phyloP scores from a whole-genome alignment of 139 green algal genomes.

The Chlamydomonas incerta region DNA sequence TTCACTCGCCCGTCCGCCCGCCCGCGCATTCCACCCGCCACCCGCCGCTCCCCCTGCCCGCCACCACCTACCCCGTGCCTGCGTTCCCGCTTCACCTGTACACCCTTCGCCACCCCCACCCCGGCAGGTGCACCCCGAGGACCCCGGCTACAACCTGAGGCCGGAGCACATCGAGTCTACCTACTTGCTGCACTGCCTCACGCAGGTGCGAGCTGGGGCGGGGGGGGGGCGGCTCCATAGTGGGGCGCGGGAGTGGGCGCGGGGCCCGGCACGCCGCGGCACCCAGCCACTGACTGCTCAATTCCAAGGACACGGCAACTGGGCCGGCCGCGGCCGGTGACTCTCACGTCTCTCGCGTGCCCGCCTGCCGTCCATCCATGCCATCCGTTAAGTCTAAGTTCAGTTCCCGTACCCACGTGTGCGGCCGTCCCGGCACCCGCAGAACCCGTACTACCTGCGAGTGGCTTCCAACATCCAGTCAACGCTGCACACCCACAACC shows the following conservation, averaged over 20 bases:
- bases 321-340: no score
- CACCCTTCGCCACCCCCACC: not conserved
- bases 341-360: no score
- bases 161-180: conserved; percentile 95
- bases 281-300: no score
- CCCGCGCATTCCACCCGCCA: no score
- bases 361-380: not conserved
- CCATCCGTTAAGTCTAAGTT: not conserved
- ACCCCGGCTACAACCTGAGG: conserved; percentile 74
- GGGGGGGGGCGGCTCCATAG: not conserved
- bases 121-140: conserved; percentile 49
- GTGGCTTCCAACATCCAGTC: conserved; percentile 52
- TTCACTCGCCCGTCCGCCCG: no score
- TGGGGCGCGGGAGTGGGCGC: no score
- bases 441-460: conserved; percentile 55
- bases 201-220: conserved; percentile 22
- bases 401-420: not conserved
- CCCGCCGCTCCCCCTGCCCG: no score
- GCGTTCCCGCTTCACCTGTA: no score
- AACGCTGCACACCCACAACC: conserved; percentile 53
- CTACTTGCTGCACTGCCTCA: conserved; percentile 86
- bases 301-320: no score
- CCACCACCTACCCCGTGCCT: no score
- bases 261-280: no score
- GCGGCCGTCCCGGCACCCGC: not conserved